A percentile compares a stretch with the other conserved stretches of the same genome.
These are phyloP conservation scores for Corinectria fuckeliana DNA, from an alignment of 2,329 filamentous ascomycete genomes.

Conservation along the genomic window DNA sequence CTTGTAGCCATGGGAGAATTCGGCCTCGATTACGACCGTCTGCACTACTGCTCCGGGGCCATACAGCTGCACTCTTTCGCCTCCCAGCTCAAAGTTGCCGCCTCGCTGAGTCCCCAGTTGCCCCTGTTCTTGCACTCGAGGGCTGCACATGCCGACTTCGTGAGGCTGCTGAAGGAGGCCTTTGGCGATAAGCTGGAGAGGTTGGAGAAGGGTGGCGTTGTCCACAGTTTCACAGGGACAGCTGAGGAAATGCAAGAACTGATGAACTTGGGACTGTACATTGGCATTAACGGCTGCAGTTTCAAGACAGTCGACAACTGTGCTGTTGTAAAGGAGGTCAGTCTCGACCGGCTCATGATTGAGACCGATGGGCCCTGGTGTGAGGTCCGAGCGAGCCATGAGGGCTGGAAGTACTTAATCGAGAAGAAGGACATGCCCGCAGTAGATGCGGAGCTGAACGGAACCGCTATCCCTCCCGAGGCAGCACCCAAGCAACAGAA, in stretches of 20 bases:
- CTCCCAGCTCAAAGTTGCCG: conserved; percentile 79
- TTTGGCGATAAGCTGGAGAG: conserved; percentile 66
- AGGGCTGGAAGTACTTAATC: conserved; percentile 74
- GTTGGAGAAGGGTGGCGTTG: conserved; percentile 78
- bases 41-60: conserved; percentile 80
- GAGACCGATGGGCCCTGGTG: conserved; percentile 99
- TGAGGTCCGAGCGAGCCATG: conserved; percentile 89
- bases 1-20: conserved; percentile 92
- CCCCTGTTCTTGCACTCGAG: conserved; percentile 93
- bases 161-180: conserved; percentile 67
- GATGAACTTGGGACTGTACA: conserved; percentile 80
- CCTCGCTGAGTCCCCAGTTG: conserved; percentile 71
- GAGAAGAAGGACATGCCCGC: conserved; percentile 44
- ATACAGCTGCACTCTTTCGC: conserved; percentile 87
- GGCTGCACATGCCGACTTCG: conserved; percentile 86
- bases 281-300: conserved; percentile 96
- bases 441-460: conserved; percentile 36
- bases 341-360: conserved; percentile 82
- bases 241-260: conserved; percentile 82
- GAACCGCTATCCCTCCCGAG: conserved; percentile 19
- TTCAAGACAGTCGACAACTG: conserved; percentile 95
- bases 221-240: conserved; percentile 95
- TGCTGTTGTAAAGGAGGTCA: conserved; percentile 79
- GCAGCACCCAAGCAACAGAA: conserved; percentile 42
- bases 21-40: conserved; percentile 92